Evolutionary conservation across 2,329 filamentous ascomycete genomes (phyloP), one percentile per base, ranked within the genome.

Genomic region (Calonectria fujianensis): DNA sequence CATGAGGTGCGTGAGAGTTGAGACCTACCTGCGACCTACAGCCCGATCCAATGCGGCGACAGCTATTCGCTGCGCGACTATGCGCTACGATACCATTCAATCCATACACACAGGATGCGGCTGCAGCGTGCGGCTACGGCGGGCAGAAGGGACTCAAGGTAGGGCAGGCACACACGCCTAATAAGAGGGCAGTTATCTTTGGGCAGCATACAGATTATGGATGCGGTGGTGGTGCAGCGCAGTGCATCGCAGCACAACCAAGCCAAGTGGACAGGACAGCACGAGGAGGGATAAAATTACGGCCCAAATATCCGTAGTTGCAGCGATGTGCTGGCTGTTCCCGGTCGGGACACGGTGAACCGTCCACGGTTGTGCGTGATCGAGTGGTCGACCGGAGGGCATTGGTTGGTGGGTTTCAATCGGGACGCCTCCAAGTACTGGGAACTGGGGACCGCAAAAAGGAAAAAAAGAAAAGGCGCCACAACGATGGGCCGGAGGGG

Each of bases 111-210:
- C 54, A 37, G 32, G 51, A 66, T 74, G 69, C 72, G 41, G 72
- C 73, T 78, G 75, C 37, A 69, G 68, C 67, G 75, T 61, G 72
- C 68, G 52, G 69, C 73, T 78, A 75, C 67, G 64, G 78, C 78
- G 78, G 78, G 57, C 73, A 73, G 65, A 57, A 70, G 63, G 66
- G 57, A 39, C 16, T 54, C 24, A 18, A 52, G 41, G 27, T 8
- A 31, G 54, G 57, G 32, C 35, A 35, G 57, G 32, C 57, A 61
- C 20, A 35, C 35, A 61, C 31, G 57, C 35, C 32, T 61, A 39
- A 75, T 29, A 37, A 51, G 65, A 68, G 75, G 66, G 27, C 66
- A 77, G 77, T 69, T 66, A 78, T 78, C 61, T 65, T 61, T 61
- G 57, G 57, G 57, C 57, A 61, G 57, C 57, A 61, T 14, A 48